These are phyloP conservation scores for Blastocystis sp. DNA, from an alignment of 352 stramenopile genomes.

Conservation along the genomic window DNA sequence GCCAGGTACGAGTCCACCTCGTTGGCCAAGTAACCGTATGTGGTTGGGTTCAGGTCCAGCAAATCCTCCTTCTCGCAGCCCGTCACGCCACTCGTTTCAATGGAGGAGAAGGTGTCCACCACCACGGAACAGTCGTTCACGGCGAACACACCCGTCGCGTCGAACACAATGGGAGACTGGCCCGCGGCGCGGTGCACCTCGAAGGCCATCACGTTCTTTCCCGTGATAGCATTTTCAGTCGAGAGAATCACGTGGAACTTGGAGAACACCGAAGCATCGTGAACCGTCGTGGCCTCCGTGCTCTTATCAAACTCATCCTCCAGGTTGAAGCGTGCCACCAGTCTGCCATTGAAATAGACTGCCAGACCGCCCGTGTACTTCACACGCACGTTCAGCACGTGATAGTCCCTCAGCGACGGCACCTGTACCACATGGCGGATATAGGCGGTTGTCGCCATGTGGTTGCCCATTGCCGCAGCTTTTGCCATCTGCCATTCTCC, in stretches of 20 bases:
- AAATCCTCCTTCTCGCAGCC: not conserved
- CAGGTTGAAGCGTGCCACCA: slow-evolving; percentile 6
- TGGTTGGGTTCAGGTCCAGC: not conserved
- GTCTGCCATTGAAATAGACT: not conserved
- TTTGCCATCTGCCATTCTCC: not conserved
- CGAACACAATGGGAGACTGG: slow-evolving; percentile 17
- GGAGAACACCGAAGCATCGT: not conserved
- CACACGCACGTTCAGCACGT: slow-evolving; percentile 26
- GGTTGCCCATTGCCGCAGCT: not conserved
- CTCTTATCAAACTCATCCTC: no score
- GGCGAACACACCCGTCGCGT: slow-evolving; percentile 28
- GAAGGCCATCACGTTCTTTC: slow-evolving; percentile 38
- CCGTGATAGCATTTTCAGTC: not conserved
- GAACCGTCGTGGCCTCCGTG: no score
- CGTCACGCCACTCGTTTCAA: no score
- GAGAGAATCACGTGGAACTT: slow-evolving; percentile 15
- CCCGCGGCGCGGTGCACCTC: slow-evolving; percentile 35
- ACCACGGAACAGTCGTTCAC: slow-evolving; percentile 20
- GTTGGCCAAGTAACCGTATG: not conserved
- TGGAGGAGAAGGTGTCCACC: slow-evolving; percentile 2
- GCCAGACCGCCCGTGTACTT: slow-evolving; percentile 22
- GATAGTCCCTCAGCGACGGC: not conserved
- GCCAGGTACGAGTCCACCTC: not conserved
- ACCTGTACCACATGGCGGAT: not conserved
- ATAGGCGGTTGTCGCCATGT: not conserved